Conservation (phyloP, 768 basidiomycete species). For the Boletus vermiculosoides region DNA sequence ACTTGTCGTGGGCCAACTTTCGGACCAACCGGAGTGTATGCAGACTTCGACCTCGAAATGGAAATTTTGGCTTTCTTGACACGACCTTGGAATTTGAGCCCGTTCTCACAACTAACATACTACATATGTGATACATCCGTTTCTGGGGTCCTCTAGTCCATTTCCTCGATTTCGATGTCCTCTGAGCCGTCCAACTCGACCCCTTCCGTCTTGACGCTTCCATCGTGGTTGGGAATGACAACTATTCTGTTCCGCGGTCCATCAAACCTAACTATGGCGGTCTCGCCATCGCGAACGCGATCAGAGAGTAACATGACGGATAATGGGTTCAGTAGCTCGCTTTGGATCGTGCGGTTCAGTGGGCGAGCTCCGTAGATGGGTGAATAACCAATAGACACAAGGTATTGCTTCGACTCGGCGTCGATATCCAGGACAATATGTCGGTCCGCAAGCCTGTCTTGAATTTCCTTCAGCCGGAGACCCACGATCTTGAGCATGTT, state of each 20-base stretch:
- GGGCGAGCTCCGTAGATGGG: slow-evolving; percentile 89
- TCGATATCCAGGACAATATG: slow-evolving; percentile 83
- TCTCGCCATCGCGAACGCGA: slow-evolving; percentile 79
- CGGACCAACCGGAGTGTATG: not conserved
- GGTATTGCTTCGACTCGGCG: slow-evolving; percentile 70
- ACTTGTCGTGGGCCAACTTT: slow-evolving; percentile 5
- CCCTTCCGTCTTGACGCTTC: slow-evolving; percentile 40
- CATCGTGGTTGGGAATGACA: slow-evolving; percentile 83
- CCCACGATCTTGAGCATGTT: slow-evolving; percentile 87
- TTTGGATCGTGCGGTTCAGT: slow-evolving; percentile 87
- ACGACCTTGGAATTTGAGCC: no score
- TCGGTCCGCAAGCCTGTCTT: slow-evolving; percentile 71
- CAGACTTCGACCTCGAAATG: slow-evolving; percentile 6
- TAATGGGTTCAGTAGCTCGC: slow-evolving; percentile 88
- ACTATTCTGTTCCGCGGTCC: slow-evolving; percentile 74
- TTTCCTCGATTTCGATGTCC: slow-evolving; percentile 27
- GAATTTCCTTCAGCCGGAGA: slow-evolving; percentile 81
- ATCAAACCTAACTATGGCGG: slow-evolving; percentile 73
- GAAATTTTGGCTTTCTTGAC: no score
- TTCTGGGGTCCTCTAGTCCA: slow-evolving; percentile 9
- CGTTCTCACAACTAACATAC: not conserved
- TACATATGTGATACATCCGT: not conserved
- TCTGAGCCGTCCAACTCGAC: slow-evolving; percentile 67
- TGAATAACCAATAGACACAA: slow-evolving; percentile 75
- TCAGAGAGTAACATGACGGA: slow-evolving; percentile 83